These are phyloP conservation scores for Cyberlindnera suaveolens DNA, from an alignment of 805 yeast species.

Conservation along the genomic window DNA sequence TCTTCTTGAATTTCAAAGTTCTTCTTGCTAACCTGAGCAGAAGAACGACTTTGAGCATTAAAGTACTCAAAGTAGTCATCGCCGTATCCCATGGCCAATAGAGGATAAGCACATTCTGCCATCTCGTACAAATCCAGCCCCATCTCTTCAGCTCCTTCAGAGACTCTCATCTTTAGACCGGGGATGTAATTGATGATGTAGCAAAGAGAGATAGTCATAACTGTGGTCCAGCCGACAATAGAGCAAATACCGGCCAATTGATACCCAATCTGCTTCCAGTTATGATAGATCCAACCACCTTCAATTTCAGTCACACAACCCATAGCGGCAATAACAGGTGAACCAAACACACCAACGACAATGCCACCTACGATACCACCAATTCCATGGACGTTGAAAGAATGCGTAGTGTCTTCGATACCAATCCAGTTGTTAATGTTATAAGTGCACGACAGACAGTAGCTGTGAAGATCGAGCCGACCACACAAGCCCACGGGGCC, in stretches of 20 bases:
- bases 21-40: conserved; percentile 1
- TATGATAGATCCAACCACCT: conserved; percentile 93
- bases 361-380: conserved; percentile 89
- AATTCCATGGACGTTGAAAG: conserved; percentile 93
- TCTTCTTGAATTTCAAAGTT: too few species aligned
- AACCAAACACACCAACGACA: conserved; percentile 81
- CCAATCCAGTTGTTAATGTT: conserved; percentile 69
- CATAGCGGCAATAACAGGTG: conserved; percentile 78
- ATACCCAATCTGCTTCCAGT: conserved; percentile 86
- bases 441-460: conserved; percentile 82
- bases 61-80: conserved; percentile 11
- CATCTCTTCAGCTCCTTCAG: conserved; percentile 41
- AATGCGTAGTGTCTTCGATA: conserved; percentile 90
- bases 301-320: conserved; percentile 78
- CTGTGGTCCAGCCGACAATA: conserved; percentile 38
- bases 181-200: conserved; percentile 45
- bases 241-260: conserved; percentile 60
- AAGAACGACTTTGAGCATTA: conserved; percentile 7
- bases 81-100: conserved; percentile 4
- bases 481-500: conserved; percentile 86
- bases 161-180: conserved; percentile 39
- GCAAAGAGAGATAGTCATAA: conserved; percentile 37
- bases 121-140: conserved; percentile 47
- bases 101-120: conserved; percentile 41
- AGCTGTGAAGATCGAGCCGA: conserved; percentile 76